Percentiles rank a stretch among this genome's conserved stretches.
These are phyloP conservation scores for Cyathus striatus DNA, from an alignment of 768 basidiomycete genomes.

Conservation along the genomic window DNA sequence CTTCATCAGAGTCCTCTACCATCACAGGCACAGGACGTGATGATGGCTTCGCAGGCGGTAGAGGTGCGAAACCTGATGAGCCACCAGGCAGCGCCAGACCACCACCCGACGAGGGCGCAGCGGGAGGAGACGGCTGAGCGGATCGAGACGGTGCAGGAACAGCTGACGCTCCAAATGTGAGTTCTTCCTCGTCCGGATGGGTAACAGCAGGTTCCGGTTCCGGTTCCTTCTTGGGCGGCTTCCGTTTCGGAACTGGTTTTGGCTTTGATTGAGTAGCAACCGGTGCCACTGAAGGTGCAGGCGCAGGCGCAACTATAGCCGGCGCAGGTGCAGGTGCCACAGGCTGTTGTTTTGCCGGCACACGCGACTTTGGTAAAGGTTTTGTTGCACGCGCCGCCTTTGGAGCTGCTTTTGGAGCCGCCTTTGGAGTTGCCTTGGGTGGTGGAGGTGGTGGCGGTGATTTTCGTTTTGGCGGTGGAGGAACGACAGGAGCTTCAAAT, in stretches of 20 bases:
- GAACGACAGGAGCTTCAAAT: too few species aligned
- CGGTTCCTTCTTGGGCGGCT: conserved; percentile 16
- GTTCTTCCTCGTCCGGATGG: conserved; percentile 40
- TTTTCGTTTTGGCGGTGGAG: conserved; percentile 27
- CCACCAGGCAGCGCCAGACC: conserved; percentile 34
- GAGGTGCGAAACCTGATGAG: conserved; percentile 11
- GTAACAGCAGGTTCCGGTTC: conserved; percentile 13
- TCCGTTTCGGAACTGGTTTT: too few species aligned
- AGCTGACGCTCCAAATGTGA: conserved; percentile 44
- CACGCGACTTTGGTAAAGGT: too few species aligned
- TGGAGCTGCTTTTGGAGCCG: conserved; percentile 24
- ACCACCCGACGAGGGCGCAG: conserved; percentile 20
- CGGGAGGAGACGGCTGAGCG: conserved; percentile 29
- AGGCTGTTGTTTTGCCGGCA: too few species aligned
- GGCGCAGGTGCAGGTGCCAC: conserved; percentile 10
- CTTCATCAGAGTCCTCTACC: conserved; percentile 32
- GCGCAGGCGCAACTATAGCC: conserved; percentile 9
- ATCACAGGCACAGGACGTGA: conserved; percentile 8
- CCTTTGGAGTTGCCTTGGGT: conserved; percentile 16
- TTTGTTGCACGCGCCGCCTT: conserved; percentile 12
- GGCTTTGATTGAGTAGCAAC: conserved; percentile 6
- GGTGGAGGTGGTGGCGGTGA: conserved; percentile 8
- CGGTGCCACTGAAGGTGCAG: conserved; percentile 6
- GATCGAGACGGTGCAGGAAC: conserved; percentile 30
- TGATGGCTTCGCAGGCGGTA: conserved; percentile 13